Conservation (phyloP, 805 yeast species). For the Jamesozyma lodderae region DNA sequence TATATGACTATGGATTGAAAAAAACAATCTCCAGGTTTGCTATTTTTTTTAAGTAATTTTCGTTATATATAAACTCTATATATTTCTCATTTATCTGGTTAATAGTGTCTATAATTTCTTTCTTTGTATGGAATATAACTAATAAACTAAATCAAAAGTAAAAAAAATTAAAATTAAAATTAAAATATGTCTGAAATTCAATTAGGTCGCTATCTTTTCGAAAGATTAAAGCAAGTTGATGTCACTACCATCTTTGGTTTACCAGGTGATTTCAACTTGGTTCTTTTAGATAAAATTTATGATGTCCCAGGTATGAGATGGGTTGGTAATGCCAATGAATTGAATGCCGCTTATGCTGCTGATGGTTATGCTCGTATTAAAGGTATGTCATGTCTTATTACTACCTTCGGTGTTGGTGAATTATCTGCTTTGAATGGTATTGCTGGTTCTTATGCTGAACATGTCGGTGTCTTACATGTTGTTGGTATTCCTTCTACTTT, state of each 20-base stretch:
- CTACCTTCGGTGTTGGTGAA: constrained; percentile 88
- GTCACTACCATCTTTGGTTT: constrained; percentile 66
- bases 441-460: constrained; percentile 83
- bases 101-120: not conserved
- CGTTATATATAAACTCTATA: not conserved
- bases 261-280: constrained; percentile 73
- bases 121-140: not conserved
- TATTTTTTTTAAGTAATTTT: not conserved
- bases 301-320: constrained; percentile 67
- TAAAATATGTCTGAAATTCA: constrained; percentile 37
- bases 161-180: not conserved
- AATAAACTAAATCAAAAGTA: not conserved
- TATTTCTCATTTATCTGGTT: not conserved
- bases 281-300: constrained; percentile 59
- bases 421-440: constrained; percentile 73
- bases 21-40: too few relatives aligned
- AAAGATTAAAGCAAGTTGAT: constrained; percentile 62
- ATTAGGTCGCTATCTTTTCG: constrained; percentile 68
- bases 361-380: constrained; percentile 81
- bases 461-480: constrained; percentile 71
- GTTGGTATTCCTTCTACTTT: constrained; percentile 77
- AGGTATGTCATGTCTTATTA: constrained; percentile 60
- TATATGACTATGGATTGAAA: too few relatives aligned
- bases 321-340: constrained; percentile 86
- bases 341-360: constrained; percentile 74